phyloP scores from a whole-genome alignment of 1,139 yeast genomes.

The Geotrichum cucujoidarum region DNA sequence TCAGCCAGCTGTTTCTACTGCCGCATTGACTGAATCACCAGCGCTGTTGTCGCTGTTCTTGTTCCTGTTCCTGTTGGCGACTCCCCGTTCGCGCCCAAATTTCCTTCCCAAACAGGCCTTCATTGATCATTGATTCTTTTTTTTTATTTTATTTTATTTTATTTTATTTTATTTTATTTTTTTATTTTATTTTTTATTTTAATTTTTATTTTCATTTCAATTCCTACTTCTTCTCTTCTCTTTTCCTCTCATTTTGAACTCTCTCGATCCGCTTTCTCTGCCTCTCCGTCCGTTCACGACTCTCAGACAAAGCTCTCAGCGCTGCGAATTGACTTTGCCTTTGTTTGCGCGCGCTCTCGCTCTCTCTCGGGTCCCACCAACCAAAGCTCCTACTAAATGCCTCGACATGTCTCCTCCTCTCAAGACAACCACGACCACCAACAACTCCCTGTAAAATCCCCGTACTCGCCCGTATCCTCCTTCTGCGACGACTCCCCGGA shows the following conservation, averaged over 20 bases:
- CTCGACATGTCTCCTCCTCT: too few relatives aligned
- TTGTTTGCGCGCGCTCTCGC: not conserved
- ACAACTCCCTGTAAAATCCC: not conserved
- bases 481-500: not conserved
- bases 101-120: too few relatives aligned
- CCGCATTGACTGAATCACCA: too few relatives aligned
- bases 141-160: too few relatives aligned
- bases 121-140: too few relatives aligned
- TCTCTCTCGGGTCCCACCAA: not conserved
- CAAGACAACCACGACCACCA: not conserved
- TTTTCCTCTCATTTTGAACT: not conserved
- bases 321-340: too few relatives aligned
- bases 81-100: too few relatives aligned
- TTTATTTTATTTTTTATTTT: not conserved
- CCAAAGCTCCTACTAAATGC: not conserved
- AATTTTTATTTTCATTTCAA: not conserved
- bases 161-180: too few relatives aligned
- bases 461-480: slow-evolving; percentile 3
- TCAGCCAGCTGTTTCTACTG: too few relatives aligned
- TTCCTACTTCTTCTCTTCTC: not conserved
- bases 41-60: too few relatives aligned
- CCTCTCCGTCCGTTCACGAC: not conserved
- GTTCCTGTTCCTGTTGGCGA: too few relatives aligned
- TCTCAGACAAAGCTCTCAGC: too few relatives aligned
- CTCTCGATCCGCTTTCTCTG: not conserved